phyloP scores from a whole-genome alignment of 768 basidiomycete genomes.

The Termitomyces sp. region DNA sequence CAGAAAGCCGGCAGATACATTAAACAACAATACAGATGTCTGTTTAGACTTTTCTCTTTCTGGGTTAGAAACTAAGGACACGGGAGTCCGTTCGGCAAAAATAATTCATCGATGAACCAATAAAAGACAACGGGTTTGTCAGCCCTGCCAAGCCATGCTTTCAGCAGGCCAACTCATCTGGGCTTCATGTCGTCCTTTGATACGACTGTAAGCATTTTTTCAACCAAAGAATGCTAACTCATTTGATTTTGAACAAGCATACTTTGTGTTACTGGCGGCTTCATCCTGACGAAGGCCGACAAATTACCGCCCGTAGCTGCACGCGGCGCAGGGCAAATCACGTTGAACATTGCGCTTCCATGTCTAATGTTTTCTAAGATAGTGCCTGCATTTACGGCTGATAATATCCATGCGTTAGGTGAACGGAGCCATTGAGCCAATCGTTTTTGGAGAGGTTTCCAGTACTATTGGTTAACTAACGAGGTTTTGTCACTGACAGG shows the following conservation, averaged over 20 bases:
- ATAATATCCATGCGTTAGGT: slow-evolving; percentile 55
- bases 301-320: slow-evolving; percentile 57
- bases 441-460: neutral
- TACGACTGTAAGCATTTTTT: slow-evolving; percentile 43
- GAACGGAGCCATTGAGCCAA: slow-evolving; percentile 6
- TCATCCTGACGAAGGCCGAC: slow-evolving; percentile 52
- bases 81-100: neutral
- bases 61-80: too few relatives aligned
- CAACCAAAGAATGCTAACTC: neutral
- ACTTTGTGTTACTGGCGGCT: slow-evolving; percentile 49
- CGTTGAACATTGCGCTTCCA: slow-evolving; percentile 60
- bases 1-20: neutral
- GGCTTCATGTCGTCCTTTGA: slow-evolving; percentile 55
- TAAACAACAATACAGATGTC: neutral
- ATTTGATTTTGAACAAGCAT: slow-evolving; percentile 29
- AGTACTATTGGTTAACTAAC: neutral
- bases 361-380: slow-evolving; percentile 70
- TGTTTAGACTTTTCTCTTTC: neutral
- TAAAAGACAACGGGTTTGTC: neutral
- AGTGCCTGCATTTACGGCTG: slow-evolving; percentile 54
- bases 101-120: neutral
- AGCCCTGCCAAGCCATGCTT: slow-evolving; percentile 14
- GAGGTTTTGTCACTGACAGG: slow-evolving; percentile 27
- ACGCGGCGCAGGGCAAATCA: slow-evolving; percentile 52
- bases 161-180: slow-evolving; percentile 49